Evolutionary conservation across 2,329 filamentous ascomycete species (phyloP), one percentile per base, ranked within the genome.

Genomic region (Ceratocystis variospora): DNA sequence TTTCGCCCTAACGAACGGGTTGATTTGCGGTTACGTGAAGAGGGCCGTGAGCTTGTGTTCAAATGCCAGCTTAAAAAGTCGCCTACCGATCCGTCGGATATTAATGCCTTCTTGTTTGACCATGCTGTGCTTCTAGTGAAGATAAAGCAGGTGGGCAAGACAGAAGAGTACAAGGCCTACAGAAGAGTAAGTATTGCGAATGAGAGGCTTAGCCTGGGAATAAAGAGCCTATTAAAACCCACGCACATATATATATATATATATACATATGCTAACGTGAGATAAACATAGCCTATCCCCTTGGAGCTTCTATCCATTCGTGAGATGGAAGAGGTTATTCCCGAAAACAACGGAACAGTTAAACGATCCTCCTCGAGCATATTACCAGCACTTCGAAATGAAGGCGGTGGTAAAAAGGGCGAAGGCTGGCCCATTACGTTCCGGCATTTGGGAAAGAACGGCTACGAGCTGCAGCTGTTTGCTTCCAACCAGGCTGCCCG

Each of bases 281-380:
- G 25, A 44, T 15, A 63, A 25, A 28, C 1, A 45, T 67, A 92
- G 78, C 94, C 94, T 0, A 99, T 99, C 70, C 94, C 94, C 15
- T 79, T 99, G 41, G 94, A 99, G 74, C 81, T 99, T 5, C 81
- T 99, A 17, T 87, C 94, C 28, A 97, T 99, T 71, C 87, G 88
- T 64, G 93, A 97, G 74, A 97, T 99, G 93, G 93, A 97, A 64
- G 91, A 96, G 74, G 87, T 97, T 37, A 89, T 96, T 53, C 92
- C 92, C 2, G 67, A 66, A 37, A 86, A 84, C 69, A 76, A 87
- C 62, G 91, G 91, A 28, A 81, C 90, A 59, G 80, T 90, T 44
- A 97, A 96, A 77, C 83, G 94, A 63, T 87, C 92, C 15, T 95
- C 93, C 0, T 94, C 91, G 2, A 93, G 90, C 74, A 79, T 97